A percentile compares a stretch with the other conserved stretches of the same genome.
Evolutionary conservation across 371 early-diverging fungal species (phyloP).

Genomic region (Mortierella sp.): DNA sequence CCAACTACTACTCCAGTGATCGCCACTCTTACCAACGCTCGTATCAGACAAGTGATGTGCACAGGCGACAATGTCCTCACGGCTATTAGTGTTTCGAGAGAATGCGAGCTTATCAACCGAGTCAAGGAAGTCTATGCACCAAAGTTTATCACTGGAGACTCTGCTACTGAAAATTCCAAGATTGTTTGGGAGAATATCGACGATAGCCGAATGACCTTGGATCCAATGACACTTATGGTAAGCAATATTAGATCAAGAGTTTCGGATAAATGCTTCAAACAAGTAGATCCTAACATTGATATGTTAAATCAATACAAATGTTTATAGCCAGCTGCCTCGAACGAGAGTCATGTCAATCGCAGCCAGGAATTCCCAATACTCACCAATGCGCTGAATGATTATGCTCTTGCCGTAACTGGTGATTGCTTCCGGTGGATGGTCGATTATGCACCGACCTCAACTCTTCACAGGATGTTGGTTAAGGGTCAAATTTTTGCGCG

Average conservation of each 20-base stretch:
- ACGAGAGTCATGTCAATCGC: background rate
- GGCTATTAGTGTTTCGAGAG: constrained; percentile 96
- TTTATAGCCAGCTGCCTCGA: constrained; percentile 17
- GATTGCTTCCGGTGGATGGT: constrained; percentile 96
- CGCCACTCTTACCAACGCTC: constrained; percentile 87
- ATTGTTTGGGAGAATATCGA: constrained; percentile 83
- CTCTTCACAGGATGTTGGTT: constrained; percentile 85
- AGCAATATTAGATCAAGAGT: background rate
- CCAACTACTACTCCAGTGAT: constrained; percentile 87
- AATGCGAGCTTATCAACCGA: constrained; percentile 84
- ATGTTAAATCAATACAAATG: background rate
- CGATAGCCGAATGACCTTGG: constrained; percentile 67
- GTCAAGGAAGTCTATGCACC: constrained; percentile 70
- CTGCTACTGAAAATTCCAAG: constrained; percentile 65
- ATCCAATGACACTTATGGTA: constrained; percentile 69
- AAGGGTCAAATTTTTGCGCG: constrained; percentile 96
- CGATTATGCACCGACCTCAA: constrained; percentile 80
- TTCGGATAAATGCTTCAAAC: background rate
- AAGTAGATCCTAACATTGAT: background rate
- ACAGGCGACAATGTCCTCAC: constrained; percentile 99
- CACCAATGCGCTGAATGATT: constrained; percentile 56
- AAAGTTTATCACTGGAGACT: constrained; percentile 65
- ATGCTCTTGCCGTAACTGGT: constrained; percentile 92
- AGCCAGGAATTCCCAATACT: constrained; percentile 30
- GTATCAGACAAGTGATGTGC: constrained; percentile 97